These are phyloP conservation scores for Microbotryum lychnidis-dioicae DNA, from an alignment of 1,284 basidiomycete species.

Conservation along the genomic window DNA sequence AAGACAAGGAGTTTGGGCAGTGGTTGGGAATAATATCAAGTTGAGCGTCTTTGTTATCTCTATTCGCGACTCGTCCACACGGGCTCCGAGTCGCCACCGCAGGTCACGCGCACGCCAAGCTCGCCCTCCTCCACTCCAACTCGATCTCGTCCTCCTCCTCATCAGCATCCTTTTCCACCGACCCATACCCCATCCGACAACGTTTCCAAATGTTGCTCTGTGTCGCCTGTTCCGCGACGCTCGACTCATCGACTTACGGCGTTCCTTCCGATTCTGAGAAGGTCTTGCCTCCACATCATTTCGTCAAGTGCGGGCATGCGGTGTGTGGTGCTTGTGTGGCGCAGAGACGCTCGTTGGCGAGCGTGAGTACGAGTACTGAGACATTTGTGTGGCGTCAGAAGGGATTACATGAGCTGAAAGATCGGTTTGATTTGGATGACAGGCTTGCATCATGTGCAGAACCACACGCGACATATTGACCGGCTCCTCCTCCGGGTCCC, in stretches of 20 bases:
- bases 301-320: conserved; percentile 9
- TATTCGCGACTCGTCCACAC: too few relatives aligned
- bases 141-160: too few relatives aligned
- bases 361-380: neutral
- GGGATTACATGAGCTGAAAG: neutral
- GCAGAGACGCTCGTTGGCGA: neutral
- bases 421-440: neutral
- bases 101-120: too few relatives aligned
- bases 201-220: conserved; percentile 6
- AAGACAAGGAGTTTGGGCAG: too few relatives aligned
- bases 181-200: too few relatives aligned
- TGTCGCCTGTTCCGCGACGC: conserved; percentile 14
- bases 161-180: too few relatives aligned
- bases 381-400: neutral
- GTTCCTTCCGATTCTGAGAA: conserved; percentile 12
- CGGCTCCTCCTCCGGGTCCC: neutral
- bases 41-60: too few relatives aligned
- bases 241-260: neutral
- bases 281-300: conserved; percentile 1
- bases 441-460: conserved; percentile 13
- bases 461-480: conserved; percentile 11
- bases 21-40: too few relatives aligned
- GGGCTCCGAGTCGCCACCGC: too few relatives aligned
- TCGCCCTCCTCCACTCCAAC: too few relatives aligned
- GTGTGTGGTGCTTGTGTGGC: conserved; percentile 13